Base-by-base conservation (phyloP, 1,284 basidiomycete genomes). In the Tausonia pullulans region DNA sequence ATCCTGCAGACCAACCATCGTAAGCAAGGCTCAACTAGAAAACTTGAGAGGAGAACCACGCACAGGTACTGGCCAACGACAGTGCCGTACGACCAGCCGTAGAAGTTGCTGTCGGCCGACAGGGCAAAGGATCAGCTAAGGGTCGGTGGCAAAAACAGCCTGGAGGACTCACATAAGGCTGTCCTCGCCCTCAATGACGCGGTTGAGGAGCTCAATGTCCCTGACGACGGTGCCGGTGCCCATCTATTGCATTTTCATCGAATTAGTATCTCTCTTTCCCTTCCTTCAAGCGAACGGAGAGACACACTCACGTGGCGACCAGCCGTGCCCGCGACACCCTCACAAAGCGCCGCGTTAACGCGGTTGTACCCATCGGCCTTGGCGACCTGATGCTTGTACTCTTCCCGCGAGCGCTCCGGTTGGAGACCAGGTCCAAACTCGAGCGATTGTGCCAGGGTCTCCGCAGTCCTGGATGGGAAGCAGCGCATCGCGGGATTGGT, bases 21-120 rank as follows among this genome's bases (percentile, higher is more conserved):
- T 27, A 27, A 27, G 27, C 27, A 27, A 27, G 27, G 27, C 27
- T 27, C 27, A 27, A 27, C 27, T 27, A 27, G 27, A 27, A 27
- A 1, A 27, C 27, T 27, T 27, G 27, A 27, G 27, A 27, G 27
- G 27, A 27, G 27, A 27, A 27, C 27, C 2, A 44, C 58, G 14
- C 13, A 56, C 45, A 64, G 40, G 13, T 60, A 60, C 43, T 64
- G 49, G 13, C 58, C 63, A 40, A 64, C 43, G 13, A 64, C 58
- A 4, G 63, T 64, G 6, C 63, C 63, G 58, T 64, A 64, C 8
- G 53, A 56, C 53, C 58, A 60, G 14, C 63, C 63, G 10, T 13
- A 46, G 27, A 64, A 64, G 58, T 64, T 59, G 27, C 61, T 62
- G 61, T 3, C 14, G 3, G 43, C n/a, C 5, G 56, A n/a, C 16